Base-by-base conservation (phyloP, 2,329 filamentous ascomycete species). In the Aspergillus flavus region DNA sequence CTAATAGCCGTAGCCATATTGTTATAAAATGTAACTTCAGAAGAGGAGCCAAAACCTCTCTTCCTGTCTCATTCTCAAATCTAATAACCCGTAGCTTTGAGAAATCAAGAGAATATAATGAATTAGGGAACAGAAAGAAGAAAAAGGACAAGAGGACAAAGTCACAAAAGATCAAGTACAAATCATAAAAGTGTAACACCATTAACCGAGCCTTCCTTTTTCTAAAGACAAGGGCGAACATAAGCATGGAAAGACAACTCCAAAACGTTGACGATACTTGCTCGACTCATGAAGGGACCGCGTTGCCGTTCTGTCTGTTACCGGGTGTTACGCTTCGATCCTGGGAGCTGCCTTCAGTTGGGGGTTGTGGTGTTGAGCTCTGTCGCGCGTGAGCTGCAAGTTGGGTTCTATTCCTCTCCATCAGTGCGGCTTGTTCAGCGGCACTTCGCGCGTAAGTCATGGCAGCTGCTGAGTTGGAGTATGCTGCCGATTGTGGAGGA, bases 401-500 rank as follows among this genome's bases (percentile, higher is more conserved):
- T 50, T 79, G 78, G n/a, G 74, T 70, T 64, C 76, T 78, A 52
- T 75, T 76, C 43, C 76, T 71, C 39, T 79, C 76, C 70, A 79
- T 76, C 52, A 78, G 58, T 3, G 73, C 72, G 26, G 76, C 76
- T 65, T 80, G 78, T 58, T 80, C 78, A 46, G 77, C 74, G 19
- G 76, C 75, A 69, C 71, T 79, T 30, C 79, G 74, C 28, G 76
- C 69, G 67, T 78, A 78, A n/a, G 74, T 72, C 39, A 75, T 70
- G 34, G 73, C 71, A 14, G 75, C 73, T 14, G 78, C 73, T 14
- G 71, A 76, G 59, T 76, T 79, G 26, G 76, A 66, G 57, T 78
- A 78, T 19, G 67, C 63, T 16, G 68, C 64, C 11, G 77, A 72
- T 46, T 73, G 66, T 16, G 73, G 70, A 6, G 69, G 66, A 23